Percentiles rank a stretch among this genome's conserved stretches.
Evolutionary conservation across 2,329 filamentous ascomycete genomes (phyloP).

Genomic region (Xylariaceae sp.): DNA sequence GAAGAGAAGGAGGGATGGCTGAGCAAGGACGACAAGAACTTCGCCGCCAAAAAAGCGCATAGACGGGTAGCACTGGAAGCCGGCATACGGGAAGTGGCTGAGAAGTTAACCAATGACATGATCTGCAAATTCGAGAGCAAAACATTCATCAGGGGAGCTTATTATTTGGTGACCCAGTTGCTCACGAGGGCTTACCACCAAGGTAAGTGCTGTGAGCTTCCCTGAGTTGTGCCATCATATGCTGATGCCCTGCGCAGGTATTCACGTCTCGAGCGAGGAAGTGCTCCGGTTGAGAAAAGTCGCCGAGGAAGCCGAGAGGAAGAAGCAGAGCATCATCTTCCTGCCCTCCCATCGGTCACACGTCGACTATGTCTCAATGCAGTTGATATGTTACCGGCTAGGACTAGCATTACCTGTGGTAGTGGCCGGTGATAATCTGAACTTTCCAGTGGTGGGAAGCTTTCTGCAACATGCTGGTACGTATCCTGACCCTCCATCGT

Average conservation of each 20-base stretch:
- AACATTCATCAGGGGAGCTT: slow-evolving; percentile 82
- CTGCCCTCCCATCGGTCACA: slow-evolving; percentile 91
- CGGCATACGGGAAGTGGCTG: slow-evolving; percentile 71
- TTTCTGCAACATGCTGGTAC: slow-evolving; percentile 88
- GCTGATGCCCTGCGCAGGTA: slow-evolving; percentile 35
- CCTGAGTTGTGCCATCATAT: background rate
- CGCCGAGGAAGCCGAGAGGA: slow-evolving; percentile 71
- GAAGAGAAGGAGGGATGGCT: slow-evolving; percentile 72
- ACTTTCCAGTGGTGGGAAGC: slow-evolving; percentile 80
- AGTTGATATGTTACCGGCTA: slow-evolving; percentile 90
- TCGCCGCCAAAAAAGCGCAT: slow-evolving; percentile 43
- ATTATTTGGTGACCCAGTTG: slow-evolving; percentile 82
- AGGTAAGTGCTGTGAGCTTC: slow-evolving; percentile 36
- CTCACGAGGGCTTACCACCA: slow-evolving; percentile 92
- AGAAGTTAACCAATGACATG: slow-evolving; percentile 87
- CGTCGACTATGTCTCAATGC: slow-evolving; percentile 90
- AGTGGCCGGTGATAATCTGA: slow-evolving; percentile 92
- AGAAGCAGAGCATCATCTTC: slow-evolving; percentile 94
- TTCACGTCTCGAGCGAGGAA: slow-evolving; percentile 93
- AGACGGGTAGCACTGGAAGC: slow-evolving; percentile 59
- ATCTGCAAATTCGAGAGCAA: slow-evolving; percentile 99
- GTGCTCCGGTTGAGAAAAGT: slow-evolving; percentile 75
- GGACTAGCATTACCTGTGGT: slow-evolving; percentile 85
- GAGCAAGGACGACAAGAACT: slow-evolving; percentile 46
- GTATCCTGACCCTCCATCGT: slow-evolving; percentile 2